Conservation (phyloP, 306 rosid species). For the Neltuma alba region DNA sequence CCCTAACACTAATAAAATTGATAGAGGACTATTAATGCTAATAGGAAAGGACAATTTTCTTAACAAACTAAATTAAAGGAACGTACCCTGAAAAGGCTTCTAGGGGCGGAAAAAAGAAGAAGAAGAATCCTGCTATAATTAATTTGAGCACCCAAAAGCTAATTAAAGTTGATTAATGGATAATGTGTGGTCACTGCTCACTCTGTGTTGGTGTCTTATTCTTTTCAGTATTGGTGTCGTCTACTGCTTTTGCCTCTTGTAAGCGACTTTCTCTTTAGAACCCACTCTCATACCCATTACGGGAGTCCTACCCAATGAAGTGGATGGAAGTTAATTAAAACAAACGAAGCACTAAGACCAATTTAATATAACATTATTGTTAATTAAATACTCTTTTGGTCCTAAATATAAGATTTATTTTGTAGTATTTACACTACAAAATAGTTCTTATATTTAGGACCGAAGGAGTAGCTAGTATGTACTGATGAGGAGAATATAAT, state of each 20-base stretch:
- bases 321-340: not conserved
- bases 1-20: not conserved
- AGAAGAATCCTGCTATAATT: conserved; percentile 17
- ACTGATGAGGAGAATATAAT: not conserved
- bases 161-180: conserved; percentile 14
- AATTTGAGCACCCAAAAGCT: conserved; percentile 22
- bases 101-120: too few species aligned
- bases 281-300: not conserved
- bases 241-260: not conserved
- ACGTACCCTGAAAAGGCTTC: not conserved
- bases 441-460: too few species aligned
- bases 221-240: not conserved
- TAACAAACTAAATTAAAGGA: not conserved
- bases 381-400: too few species aligned
- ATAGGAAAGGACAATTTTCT: not conserved
- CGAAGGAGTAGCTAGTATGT: too few species aligned
- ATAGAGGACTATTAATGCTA: too few species aligned
- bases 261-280: not conserved
- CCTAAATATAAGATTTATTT: too few species aligned
- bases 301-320: not conserved
- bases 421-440: too few species aligned
- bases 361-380: too few species aligned
- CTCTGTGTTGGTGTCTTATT: not conserved
- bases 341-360: not conserved
- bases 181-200: conserved; percentile 1